Base-by-base conservation (phyloP, 2,329 filamentous ascomycete species). In the Aspergillus pseudoglaucus region DNA sequence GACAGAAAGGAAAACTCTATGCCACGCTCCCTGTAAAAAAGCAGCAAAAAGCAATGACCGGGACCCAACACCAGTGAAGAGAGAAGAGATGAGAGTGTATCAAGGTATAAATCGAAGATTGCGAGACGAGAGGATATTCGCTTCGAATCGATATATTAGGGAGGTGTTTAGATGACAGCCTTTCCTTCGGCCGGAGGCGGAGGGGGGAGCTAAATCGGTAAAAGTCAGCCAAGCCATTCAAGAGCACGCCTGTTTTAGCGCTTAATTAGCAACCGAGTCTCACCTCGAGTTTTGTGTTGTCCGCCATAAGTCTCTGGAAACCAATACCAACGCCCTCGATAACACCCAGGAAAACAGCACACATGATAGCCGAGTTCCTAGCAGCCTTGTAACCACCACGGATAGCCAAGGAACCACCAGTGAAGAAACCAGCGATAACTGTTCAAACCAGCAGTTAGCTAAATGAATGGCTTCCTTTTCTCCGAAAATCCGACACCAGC, bases 301-400 rank as follows among this genome's bases (percentile, higher is more conserved):
- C 87, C 32, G 90, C 88, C 81, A 95, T 87, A 85, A 95, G 90
- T 70, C 90, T 85, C 70, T 90, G 87, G 75, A 96, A 91, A 7
- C 88, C 90, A 65, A 98, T 97, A 60, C 91, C 91, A 47, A 97
- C 93, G 61, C 93, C 91, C 72, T 98, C 91, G 55, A 98, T 97
- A 56, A 98, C 91, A 44, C 88, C 93, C 41, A 98, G 78, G 63
- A 98, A 80, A 56, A 95, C 87, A 22, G 89, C 93, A 69, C 93
- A 97, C 59, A 91, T 93, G 63, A 98, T 97, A 53, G 93, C 93
- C 51, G 89, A 90, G 72, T 97, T 97, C 61, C 93, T 81, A 54
- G 93, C 90, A 18, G 91, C 89, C 76, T 88, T 90, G 70, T 86
- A 85, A 50, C 93, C 93, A 62, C 93, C 93, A 73, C 93, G 83